Evolutionary conservation across 2,329 filamentous ascomycete species (phyloP).

Genomic region (Trichothecium roseum): DNA sequence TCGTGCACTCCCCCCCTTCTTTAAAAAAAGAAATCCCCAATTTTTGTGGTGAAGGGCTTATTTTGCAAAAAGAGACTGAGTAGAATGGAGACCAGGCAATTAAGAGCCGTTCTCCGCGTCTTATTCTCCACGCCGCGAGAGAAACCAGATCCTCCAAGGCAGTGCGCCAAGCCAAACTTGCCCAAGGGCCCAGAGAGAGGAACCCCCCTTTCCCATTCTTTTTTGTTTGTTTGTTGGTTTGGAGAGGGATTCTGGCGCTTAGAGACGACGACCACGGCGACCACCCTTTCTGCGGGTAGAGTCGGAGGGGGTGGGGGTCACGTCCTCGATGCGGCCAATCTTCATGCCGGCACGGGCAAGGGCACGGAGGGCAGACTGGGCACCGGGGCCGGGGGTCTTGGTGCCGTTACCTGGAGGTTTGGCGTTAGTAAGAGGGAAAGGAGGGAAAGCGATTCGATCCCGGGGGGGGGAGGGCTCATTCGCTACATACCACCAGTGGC

Average conservation of each 20-base stretch:
- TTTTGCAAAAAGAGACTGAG: constrained; percentile 18
- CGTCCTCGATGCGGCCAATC: constrained; percentile 99
- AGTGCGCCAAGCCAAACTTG: constrained; percentile 20
- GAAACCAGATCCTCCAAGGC: constrained; percentile 29
- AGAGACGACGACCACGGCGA: constrained; percentile 99
- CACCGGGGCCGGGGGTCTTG: constrained; percentile 99
- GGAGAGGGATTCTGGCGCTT: constrained; percentile 25
- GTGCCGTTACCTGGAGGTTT: constrained; percentile 72
- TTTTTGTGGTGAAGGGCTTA: no score
- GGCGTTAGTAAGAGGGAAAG: constrained; percentile 8
- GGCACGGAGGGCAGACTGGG: constrained; percentile 94
- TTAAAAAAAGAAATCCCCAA: constrained; percentile 5
- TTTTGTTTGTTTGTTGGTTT: constrained; percentile 1
- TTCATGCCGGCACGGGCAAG: constrained; percentile 99
- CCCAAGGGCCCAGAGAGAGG: constrained; percentile 7
- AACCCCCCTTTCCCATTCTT: background rate
- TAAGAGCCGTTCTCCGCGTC: constrained; percentile 59
- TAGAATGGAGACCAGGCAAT: constrained; percentile 54
- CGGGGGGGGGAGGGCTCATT: background rate
- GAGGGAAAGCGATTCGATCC: no score
- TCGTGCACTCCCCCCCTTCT: background rate
- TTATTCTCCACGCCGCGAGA: constrained; percentile 56
- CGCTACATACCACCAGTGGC: constrained; percentile 78
- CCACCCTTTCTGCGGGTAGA: constrained; percentile 99
- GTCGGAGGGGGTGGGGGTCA: constrained; percentile 97